Conservation (phyloP, 2,329 filamentous ascomycete species). For the Fusarium irregulare region DNA sequence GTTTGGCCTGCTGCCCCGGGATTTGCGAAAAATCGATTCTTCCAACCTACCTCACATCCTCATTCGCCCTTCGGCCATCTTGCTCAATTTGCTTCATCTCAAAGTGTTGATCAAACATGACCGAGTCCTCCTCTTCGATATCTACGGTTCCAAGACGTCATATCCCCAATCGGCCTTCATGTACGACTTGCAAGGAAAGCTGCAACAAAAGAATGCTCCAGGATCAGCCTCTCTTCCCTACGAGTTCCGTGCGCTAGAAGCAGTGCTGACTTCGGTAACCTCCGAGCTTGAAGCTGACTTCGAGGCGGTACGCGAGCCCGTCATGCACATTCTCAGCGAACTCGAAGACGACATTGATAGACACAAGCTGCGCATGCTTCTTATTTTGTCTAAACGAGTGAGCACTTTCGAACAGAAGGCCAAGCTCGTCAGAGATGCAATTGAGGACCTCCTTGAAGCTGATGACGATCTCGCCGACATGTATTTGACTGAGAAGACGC, state of each 20-base stretch:
- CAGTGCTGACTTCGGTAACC: constrained; percentile 93
- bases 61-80: constrained; percentile 89
- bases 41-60: constrained; percentile 95
- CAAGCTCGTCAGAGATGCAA: constrained; percentile 90
- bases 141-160: constrained; percentile 92
- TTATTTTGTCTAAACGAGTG: constrained; percentile 94
- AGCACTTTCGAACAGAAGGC: constrained; percentile 98
- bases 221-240: constrained; percentile 80
- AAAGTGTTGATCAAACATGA: constrained; percentile 96
- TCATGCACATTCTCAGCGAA: constrained; percentile 87
- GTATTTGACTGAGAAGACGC: constrained; percentile 92
- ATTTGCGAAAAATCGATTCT: constrained; percentile 97
- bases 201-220: constrained; percentile 78
- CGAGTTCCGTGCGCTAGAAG: constrained; percentile 95
- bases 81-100: constrained; percentile 96
- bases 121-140: constrained; percentile 93
- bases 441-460: constrained; percentile 94
- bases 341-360: constrained; percentile 97
- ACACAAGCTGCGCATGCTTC: constrained; percentile 88
- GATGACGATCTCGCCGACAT: constrained; percentile 95
- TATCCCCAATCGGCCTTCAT: constrained; percentile 98
- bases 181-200: constrained; percentile 93
- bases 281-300: constrained; percentile 93
- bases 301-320: constrained; percentile 90
- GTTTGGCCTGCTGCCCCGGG: constrained; percentile 93